Conservation (phyloP, 441 rosid species). For the Brassica hybrid region DNA sequence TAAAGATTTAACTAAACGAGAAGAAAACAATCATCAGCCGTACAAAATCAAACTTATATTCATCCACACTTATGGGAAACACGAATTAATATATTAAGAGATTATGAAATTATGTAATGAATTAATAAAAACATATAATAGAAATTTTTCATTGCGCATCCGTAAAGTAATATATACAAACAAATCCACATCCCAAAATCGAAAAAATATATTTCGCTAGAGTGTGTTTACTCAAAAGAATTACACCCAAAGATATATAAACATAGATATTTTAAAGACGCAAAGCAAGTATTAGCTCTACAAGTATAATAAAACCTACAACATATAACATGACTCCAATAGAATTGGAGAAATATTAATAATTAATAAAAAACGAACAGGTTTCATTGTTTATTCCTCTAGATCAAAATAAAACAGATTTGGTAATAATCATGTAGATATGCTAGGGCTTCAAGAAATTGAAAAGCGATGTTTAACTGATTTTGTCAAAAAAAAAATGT, state of each 20-base stretch:
- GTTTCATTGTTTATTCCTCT: too few species aligned
- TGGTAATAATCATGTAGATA: too few species aligned
- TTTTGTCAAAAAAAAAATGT: too few species aligned
- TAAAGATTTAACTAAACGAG: constrained; percentile 4
- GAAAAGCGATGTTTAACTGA: too few species aligned
- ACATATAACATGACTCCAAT: background rate
- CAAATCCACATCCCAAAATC: constrained; percentile 8
- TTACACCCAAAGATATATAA: constrained; percentile 15
- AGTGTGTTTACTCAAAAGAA: background rate
- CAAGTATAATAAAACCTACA: constrained; percentile 2
- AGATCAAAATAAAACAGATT: too few species aligned
- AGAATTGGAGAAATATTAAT: too few species aligned
- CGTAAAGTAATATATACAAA: constrained; percentile 11
- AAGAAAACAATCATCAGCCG: constrained; percentile 19
- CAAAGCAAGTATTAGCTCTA: background rate
- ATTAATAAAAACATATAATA: background rate
- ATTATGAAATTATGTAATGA: background rate
- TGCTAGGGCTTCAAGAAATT: too few species aligned
- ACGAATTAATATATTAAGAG: constrained; percentile 2
- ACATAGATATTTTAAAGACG: background rate
- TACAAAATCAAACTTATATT: constrained; percentile 17
- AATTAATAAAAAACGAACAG: too few species aligned
- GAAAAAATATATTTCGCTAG: background rate
- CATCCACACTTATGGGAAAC: constrained; percentile 29
- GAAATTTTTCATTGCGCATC: constrained; percentile 1